A percentile compares a stretch with the other conserved stretches of the same genome.
phyloP scores from a whole-genome alignment of 768 basidiomycete species.

The Calocybe gangraenosa region DNA sequence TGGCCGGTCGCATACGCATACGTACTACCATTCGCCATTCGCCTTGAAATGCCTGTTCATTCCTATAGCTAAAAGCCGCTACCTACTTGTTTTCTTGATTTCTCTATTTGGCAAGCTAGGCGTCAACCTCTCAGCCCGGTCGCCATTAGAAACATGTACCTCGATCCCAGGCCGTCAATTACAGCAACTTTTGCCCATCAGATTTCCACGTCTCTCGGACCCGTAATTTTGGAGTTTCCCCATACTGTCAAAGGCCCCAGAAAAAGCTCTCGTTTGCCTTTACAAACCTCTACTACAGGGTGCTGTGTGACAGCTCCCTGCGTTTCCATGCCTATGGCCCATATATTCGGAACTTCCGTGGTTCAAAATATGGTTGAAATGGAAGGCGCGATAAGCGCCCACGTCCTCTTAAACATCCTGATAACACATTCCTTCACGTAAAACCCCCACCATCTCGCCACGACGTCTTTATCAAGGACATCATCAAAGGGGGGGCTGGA shows the following conservation, averaged over 20 bases:
- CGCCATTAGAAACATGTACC: not conserved
- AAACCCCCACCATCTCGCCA: not conserved
- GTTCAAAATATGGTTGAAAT: too few species aligned
- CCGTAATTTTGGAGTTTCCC: not conserved
- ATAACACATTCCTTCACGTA: not conserved
- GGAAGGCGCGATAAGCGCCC: too few species aligned
- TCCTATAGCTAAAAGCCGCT: too few species aligned
- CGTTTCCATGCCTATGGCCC: constrained; percentile 2
- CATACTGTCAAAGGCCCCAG: not conserved
- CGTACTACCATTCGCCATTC: too few species aligned
- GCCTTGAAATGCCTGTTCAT: too few species aligned
- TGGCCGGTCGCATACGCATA: too few species aligned
- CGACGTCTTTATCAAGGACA: not conserved
- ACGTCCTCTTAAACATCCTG: not conserved
- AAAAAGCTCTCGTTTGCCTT: too few species aligned
- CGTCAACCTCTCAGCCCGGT: not conserved
- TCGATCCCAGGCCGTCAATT: not conserved
- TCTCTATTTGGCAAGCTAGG: not conserved
- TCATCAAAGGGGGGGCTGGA: constrained; percentile 4
- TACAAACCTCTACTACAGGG: not conserved
- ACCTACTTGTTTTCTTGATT: too few species aligned
- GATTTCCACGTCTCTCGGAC: constrained; percentile 3
- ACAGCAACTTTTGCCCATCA: not conserved
- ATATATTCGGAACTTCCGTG: not conserved
- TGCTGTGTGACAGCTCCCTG: constrained; percentile 2